phyloP scores from a whole-genome alignment of 2,329 filamentous ascomycete species.

The Paradendryphiella salina region DNA sequence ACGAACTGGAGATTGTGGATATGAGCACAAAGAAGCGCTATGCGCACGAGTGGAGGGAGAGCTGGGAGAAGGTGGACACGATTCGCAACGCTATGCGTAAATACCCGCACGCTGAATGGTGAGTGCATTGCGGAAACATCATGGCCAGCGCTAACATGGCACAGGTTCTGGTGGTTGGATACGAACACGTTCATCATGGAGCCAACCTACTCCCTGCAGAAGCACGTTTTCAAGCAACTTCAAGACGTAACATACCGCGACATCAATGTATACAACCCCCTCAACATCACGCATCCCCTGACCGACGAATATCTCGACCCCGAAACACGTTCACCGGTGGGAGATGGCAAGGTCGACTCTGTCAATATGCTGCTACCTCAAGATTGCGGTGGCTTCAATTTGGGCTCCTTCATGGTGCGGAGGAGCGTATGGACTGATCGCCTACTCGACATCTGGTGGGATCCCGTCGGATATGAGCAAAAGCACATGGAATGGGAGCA shows the following conservation, averaged over 20 bases:
- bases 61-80: constrained; percentile 98
- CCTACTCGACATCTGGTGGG: constrained; percentile 96
- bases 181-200: constrained; percentile 99
- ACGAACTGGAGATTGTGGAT: constrained; percentile 93
- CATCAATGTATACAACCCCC: constrained; percentile 93
- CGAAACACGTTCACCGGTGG: constrained; percentile 69
- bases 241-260: constrained; percentile 80
- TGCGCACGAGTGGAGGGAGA: constrained; percentile 97
- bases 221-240: constrained; percentile 85
- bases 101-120: constrained; percentile 97
- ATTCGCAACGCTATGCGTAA: constrained; percentile 86
- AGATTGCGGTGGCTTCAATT: constrained; percentile 93
- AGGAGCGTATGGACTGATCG: constrained; percentile 88
- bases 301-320: constrained; percentile 75
- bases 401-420: constrained; percentile 91
- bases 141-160: constrained; percentile 31
- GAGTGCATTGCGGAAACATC: constrained; percentile 43
- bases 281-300: constrained; percentile 87
- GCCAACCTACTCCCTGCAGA: constrained; percentile 83
- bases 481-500: constrained; percentile 99
- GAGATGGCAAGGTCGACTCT: constrained; percentile 75
- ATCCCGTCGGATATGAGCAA: constrained; percentile 95
- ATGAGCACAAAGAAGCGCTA: constrained; percentile 99
- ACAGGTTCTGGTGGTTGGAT: constrained; percentile 99
- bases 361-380: constrained; percentile 89